Evolutionary conservation across 1,139 yeast species (phyloP).

Genomic region (Candida smagusa): DNA sequence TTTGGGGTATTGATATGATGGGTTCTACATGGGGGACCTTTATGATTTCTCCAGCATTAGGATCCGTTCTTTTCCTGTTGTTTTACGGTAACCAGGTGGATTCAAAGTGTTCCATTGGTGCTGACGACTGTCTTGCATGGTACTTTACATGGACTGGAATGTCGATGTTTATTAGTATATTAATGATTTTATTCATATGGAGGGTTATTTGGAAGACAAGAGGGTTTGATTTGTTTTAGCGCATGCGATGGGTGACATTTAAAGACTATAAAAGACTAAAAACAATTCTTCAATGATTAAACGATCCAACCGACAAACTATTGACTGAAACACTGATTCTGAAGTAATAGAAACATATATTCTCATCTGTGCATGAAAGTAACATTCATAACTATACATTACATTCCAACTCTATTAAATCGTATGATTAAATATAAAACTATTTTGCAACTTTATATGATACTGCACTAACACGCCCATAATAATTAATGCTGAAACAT

Average conservation of each 20-base stretch:
- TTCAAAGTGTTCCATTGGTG: conserved; percentile 20
- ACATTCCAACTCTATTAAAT: no score
- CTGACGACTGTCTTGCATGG: conserved; percentile 23
- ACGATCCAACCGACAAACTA: no score
- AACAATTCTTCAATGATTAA: no score
- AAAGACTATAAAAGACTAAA: no score
- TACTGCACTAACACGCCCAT: no score
- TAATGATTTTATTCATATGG: conserved; percentile 32
- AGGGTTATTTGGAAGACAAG: conserved; percentile 31
- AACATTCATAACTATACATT: no score
- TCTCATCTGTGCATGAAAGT: no score
- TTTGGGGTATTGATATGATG: conserved; percentile 88
- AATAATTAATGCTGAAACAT: conserved; percentile 11
- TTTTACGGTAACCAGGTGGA: conserved; percentile 71
- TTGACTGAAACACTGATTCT: no score
- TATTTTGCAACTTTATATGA: no score
- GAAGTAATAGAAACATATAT: no score
- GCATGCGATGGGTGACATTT: no score
- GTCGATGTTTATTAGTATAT: conserved; percentile 30
- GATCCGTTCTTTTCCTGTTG: conserved; percentile 69
- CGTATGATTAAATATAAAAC: no score
- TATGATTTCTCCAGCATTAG: conserved; percentile 88
- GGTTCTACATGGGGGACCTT: conserved; percentile 95
- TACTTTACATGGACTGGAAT: conserved; percentile 35
- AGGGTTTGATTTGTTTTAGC: conserved; percentile 20